Conservation (phyloP, 2,329 filamentous ascomycete genomes). For the Metarhizium brunneum region DNA sequence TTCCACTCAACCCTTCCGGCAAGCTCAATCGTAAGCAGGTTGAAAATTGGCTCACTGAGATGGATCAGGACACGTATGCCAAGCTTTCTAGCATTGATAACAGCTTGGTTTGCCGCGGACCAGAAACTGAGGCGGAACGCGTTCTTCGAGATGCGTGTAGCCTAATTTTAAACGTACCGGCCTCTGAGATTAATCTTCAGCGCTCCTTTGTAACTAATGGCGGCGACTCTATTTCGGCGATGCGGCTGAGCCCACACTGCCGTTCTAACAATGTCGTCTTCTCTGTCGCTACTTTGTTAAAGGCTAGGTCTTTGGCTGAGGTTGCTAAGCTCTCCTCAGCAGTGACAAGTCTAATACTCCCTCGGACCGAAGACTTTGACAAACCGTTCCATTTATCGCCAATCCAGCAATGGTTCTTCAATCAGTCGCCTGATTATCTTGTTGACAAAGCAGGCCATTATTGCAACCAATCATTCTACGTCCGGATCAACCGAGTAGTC, state of each 20-base stretch:
- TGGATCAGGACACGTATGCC: background rate
- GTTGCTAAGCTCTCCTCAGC: background rate
- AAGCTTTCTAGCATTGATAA: background rate
- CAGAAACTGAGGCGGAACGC: conserved; percentile 1
- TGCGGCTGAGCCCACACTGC: conserved; percentile 30
- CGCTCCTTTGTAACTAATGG: conserved; percentile 30
- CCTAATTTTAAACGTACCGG: conserved; percentile 27
- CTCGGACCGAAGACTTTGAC: conserved; percentile 1
- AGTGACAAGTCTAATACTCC: background rate
- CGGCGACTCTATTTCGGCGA: conserved; percentile 35
- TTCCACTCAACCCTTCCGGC: conserved; percentile 9
- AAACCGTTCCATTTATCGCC: conserved; percentile 2
- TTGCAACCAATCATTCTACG: conserved; percentile 2
- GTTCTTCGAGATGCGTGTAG: conserved; percentile 24
- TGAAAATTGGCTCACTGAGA: background rate
- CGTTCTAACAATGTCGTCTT: conserved; percentile 20
- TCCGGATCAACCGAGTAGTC: background rate
- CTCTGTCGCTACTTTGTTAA: conserved; percentile 13
- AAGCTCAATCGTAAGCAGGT: conserved; percentile 10
- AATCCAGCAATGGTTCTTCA: conserved; percentile 7
- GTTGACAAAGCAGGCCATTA: background rate
- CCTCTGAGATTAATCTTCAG: conserved; percentile 17
- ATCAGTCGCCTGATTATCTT: background rate
- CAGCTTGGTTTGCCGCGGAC: background rate
- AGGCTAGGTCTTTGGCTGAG: conserved; percentile 1